Percentiles rank a stretch among this genome's conserved stretches.
Evolutionary conservation across 1,139 yeast species (phyloP).

Genomic region (Meyerozyma guilliermondii): DNA sequence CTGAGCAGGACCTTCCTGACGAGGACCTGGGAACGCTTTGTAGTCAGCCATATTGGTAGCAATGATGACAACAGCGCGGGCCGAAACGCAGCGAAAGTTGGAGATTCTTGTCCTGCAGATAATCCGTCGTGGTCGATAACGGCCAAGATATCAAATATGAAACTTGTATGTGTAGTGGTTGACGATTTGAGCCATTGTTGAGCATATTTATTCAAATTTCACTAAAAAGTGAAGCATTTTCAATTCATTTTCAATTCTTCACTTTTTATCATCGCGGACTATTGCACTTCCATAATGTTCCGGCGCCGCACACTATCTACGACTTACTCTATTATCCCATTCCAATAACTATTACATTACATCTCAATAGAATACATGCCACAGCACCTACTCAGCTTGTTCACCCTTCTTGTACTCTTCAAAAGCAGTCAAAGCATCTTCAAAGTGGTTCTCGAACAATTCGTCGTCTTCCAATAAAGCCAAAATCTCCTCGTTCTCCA

Average conservation of each 20-base stretch:
- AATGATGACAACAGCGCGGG: neutral
- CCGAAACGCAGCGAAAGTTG: neutral
- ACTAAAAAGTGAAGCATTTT: too few relatives aligned
- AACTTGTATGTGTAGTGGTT: too few relatives aligned
- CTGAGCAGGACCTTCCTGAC: neutral
- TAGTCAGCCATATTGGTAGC: slow-evolving; percentile 1
- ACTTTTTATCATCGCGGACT: too few relatives aligned
- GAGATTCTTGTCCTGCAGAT: neutral
- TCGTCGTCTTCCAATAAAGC: slow-evolving; percentile 87
- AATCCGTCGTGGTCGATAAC: too few relatives aligned
- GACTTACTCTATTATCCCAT: neutral
- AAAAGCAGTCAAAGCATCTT: slow-evolving; percentile 92
- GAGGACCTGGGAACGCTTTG: slow-evolving; percentile 1
- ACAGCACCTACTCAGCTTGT: slow-evolving; percentile 20
- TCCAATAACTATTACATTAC: slow-evolving; percentile 2
- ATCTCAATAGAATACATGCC: slow-evolving; percentile 2
- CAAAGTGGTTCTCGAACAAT: slow-evolving; percentile 85
- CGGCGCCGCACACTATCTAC: neutral
- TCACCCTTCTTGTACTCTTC: slow-evolving; percentile 69
- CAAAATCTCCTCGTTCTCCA: slow-evolving; percentile 88
- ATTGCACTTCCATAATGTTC: too few relatives aligned
- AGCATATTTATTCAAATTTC: too few relatives aligned
- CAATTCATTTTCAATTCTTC: too few relatives aligned
- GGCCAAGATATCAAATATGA: too few relatives aligned
- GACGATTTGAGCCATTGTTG: too few relatives aligned